Percentiles rank a stretch among this genome's conserved stretches.
These are phyloP conservation scores for Pseudocercospora crystallina DNA, from an alignment of 2,329 filamentous ascomycete genomes.

Conservation along the genomic window DNA sequence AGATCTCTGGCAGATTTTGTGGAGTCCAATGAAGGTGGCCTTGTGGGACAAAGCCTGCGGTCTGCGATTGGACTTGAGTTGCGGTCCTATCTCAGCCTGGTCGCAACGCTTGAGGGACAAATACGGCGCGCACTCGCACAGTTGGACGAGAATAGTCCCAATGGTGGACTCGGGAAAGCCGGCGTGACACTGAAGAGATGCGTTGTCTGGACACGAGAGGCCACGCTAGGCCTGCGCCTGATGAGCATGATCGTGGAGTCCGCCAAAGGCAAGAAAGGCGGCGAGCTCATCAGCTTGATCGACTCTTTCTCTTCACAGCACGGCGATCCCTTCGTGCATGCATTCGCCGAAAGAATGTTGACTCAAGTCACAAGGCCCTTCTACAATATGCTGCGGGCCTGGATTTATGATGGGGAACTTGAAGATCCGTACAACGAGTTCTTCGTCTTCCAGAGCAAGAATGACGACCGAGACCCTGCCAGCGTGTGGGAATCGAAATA, in stretches of 20 bases:
- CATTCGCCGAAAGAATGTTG: conserved; percentile 87
- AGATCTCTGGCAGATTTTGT: conserved; percentile 77
- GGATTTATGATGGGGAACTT: conserved; percentile 98
- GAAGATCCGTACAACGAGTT: conserved; percentile 96
- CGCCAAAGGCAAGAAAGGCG: conserved; percentile 79
- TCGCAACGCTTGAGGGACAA: conserved; percentile 89
- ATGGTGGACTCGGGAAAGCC: conserved; percentile 74
- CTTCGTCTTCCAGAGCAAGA: conserved; percentile 82
- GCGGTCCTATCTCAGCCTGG: conserved; percentile 82
- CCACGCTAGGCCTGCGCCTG: conserved; percentile 88
- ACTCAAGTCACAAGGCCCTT: conserved; percentile 88
- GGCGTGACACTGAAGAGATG: conserved; percentile 94
- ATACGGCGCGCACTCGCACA: conserved; percentile 78
- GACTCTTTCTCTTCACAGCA: conserved; percentile 92
- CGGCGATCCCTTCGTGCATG: conserved; percentile 89
- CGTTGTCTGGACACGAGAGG: conserved; percentile 95
- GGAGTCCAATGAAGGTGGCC: conserved; percentile 73
- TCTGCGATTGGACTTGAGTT: conserved; percentile 83
- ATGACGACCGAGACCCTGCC: conserved; percentile 63
- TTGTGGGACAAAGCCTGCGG: conserved; percentile 88
- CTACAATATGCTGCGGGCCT: conserved; percentile 91
- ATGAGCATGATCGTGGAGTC: conserved; percentile 95
- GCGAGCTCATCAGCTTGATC: conserved; percentile 88
- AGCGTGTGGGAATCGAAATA: conserved; percentile 99
- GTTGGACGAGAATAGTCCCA: conserved; percentile 66